Evolutionary conservation across 2,329 filamentous ascomycete species (phyloP).

Genomic region (Plectosphaerella cucumerina): DNA sequence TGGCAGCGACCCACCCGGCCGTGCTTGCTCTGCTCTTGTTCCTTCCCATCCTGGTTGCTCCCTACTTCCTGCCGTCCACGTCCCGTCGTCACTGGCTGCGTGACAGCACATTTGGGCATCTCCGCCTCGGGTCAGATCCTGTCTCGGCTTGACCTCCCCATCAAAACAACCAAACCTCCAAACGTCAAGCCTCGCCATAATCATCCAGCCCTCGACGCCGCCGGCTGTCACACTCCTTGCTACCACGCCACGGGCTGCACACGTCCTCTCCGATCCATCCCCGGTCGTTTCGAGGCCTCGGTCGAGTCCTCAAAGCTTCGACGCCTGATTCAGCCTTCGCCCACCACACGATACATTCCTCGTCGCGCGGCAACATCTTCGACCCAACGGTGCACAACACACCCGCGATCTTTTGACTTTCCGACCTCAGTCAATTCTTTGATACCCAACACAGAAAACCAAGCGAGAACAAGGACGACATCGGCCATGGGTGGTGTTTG

Average conservation of each 20-base stretch:
- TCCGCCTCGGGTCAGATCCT: conserved; percentile 4
- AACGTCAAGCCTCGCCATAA: too few relatives aligned
- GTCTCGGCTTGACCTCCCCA: neutral
- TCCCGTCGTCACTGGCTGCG: conserved; percentile 1
- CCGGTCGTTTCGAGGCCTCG: neutral
- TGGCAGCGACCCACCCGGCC: neutral
- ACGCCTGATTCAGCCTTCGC: neutral
- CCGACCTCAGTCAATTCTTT: neutral
- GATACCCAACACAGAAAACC: neutral
- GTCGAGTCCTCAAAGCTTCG: neutral
- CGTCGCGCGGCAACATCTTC: conserved; percentile 5
- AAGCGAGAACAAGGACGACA: neutral
- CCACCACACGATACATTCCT: neutral
- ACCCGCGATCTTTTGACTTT: conserved; percentile 1
- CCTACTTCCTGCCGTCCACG: conserved; percentile 4
- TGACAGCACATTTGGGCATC: neutral
- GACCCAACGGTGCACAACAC: conserved; percentile 9
- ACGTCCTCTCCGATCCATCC: neutral
- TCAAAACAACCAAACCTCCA: conserved; percentile 1
- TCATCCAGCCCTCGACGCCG: neutral
- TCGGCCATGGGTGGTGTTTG: conserved; percentile 56
- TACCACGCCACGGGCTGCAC: neutral
- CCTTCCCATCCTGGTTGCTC: conserved; percentile 4
- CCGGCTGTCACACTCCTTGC: neutral
- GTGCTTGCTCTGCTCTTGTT: neutral